phyloP scores from a whole-genome alignment of 805 yeast species.

The Torulaspora gathmanii region DNA sequence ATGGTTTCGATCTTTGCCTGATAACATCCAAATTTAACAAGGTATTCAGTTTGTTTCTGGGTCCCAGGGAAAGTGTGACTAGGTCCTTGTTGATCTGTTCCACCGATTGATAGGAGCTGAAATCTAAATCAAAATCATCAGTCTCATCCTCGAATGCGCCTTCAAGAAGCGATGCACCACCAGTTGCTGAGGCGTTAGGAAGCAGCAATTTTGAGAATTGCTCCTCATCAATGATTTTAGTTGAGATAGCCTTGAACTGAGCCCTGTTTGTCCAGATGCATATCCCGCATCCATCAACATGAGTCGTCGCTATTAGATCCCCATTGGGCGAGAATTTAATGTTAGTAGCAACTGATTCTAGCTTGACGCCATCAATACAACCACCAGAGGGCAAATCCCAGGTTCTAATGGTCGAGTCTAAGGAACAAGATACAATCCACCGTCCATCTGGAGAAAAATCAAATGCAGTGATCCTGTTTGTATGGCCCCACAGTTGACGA shows the following conservation, averaged over 20 bases:
- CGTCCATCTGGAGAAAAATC: conserved; percentile 95
- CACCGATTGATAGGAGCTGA: conserved; percentile 45
- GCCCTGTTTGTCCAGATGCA: conserved; percentile 89
- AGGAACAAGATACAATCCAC: conserved; percentile 80
- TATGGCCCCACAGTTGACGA: conserved; percentile 85
- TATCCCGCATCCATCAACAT: conserved; percentile 85
- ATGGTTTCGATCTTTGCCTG: conserved; percentile 82
- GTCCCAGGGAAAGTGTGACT: conserved; percentile 69
- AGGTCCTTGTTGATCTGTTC: conserved; percentile 60
- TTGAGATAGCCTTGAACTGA: conserved; percentile 71
- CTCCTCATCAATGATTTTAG: conserved; percentile 69
- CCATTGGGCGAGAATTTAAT: conserved; percentile 81
- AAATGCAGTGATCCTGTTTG: conserved; percentile 77
- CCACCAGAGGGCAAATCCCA: conserved; percentile 98
- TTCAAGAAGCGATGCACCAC: conserved; percentile 63
- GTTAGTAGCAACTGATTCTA: conserved; percentile 75
- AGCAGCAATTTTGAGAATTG: conserved; percentile 59
- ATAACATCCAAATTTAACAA: conserved; percentile 77
- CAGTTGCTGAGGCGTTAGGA: conserved; percentile 78
- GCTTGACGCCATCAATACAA: conserved; percentile 84
- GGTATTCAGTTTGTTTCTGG: conserved; percentile 75
- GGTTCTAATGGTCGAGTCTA: conserved; percentile 85
- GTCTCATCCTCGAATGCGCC: conserved; percentile 61
- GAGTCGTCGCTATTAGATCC: conserved; percentile 87
- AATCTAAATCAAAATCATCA: conserved; percentile 33